Percentiles rank a stretch among this genome's conserved stretches.
Evolutionary conservation across 2,329 filamentous ascomycete genomes (phyloP).

Genomic region (Gremmenia infestans): DNA sequence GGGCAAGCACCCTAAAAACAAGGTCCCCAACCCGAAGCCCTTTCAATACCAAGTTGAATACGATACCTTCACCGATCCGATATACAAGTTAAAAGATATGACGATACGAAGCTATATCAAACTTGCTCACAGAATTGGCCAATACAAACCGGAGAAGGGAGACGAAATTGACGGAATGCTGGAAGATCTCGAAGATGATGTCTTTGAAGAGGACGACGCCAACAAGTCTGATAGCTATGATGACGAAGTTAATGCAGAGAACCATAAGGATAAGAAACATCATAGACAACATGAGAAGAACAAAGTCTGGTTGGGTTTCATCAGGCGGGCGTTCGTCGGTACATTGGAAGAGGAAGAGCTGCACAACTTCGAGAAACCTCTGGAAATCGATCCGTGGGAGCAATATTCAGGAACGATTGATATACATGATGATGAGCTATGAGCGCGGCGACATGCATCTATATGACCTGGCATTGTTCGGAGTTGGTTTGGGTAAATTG

Average conservation of each 20-base stretch:
- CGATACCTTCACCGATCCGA: constrained; percentile 69
- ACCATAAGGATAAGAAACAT: constrained; percentile 43
- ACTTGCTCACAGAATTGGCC: constrained; percentile 73
- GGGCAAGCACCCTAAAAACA: constrained; percentile 50
- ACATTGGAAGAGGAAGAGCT: constrained; percentile 65
- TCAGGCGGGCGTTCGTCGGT: constrained; percentile 73
- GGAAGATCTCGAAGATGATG: constrained; percentile 21
- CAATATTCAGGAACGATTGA: neutral
- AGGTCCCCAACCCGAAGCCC: constrained; percentile 52
- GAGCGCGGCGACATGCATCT: neutral
- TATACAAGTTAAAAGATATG: constrained; percentile 74
- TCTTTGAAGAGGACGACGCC: constrained; percentile 19
- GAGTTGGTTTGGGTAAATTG: constrained; percentile 4
- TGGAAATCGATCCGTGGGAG: neutral
- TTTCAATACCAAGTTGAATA: constrained; percentile 84
- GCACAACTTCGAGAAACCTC: constrained; percentile 20
- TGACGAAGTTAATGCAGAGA: constrained; percentile 27
- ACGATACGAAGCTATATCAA: constrained; percentile 78
- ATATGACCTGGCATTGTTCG: constrained; percentile 1
- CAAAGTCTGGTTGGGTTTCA: constrained; percentile 72
- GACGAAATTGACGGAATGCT: constrained; percentile 24
- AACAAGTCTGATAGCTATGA: constrained; percentile 26
- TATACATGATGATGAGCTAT: constrained; percentile 10
- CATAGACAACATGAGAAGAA: constrained; percentile 53
- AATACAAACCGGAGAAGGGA: constrained; percentile 36